These are phyloP conservation scores for Cyclotella sp. DNA, from an alignment of 108 stramenopile species.

Conservation along the genomic window DNA sequence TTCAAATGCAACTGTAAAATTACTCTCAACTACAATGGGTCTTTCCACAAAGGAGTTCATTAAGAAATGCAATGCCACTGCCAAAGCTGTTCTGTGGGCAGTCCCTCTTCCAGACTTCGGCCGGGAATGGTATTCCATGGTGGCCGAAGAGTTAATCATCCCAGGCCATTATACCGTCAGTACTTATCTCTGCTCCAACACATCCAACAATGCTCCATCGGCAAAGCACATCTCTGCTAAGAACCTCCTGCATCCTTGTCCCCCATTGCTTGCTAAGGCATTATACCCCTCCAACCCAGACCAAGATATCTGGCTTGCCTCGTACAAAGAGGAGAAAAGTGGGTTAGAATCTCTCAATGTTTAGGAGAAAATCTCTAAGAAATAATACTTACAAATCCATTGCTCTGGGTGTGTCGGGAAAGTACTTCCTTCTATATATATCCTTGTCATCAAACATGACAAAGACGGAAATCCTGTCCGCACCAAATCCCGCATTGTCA, in stretches of 20 bases:
- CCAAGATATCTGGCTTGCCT: constrained; percentile 8
- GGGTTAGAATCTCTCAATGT: constrained; percentile 19
- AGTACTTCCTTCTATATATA: constrained; percentile 26
- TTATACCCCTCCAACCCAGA: constrained; percentile 19
- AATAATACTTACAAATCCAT: background rate
- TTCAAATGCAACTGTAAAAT: constrained; percentile 6
- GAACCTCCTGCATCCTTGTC: constrained; percentile 14
- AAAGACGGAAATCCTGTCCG: constrained; percentile 26
- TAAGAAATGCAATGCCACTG: too few relatives aligned
- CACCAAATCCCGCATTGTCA: constrained; percentile 32
- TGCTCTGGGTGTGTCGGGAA: constrained; percentile 3
- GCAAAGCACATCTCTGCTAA: constrained; percentile 10
- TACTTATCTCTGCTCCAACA: background rate
- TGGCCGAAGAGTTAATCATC: constrained; percentile 11
- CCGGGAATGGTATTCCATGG: constrained; percentile 11
- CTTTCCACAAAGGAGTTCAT: constrained; percentile 11
- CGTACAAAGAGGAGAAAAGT: constrained; percentile 19
- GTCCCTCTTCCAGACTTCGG: constrained; percentile 15
- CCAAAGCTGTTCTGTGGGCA: too few relatives aligned
- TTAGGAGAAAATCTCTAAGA: constrained; percentile 3
- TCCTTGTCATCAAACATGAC: constrained; percentile 28
- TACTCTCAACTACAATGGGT: constrained; percentile 8
- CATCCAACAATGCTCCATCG: constrained; percentile 23
- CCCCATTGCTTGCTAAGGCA: constrained; percentile 13
- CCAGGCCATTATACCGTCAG: constrained; percentile 10